Conservation (phyloP, 2,329 filamentous ascomycete species). For the Graphiopsis chlorocephala region DNA sequence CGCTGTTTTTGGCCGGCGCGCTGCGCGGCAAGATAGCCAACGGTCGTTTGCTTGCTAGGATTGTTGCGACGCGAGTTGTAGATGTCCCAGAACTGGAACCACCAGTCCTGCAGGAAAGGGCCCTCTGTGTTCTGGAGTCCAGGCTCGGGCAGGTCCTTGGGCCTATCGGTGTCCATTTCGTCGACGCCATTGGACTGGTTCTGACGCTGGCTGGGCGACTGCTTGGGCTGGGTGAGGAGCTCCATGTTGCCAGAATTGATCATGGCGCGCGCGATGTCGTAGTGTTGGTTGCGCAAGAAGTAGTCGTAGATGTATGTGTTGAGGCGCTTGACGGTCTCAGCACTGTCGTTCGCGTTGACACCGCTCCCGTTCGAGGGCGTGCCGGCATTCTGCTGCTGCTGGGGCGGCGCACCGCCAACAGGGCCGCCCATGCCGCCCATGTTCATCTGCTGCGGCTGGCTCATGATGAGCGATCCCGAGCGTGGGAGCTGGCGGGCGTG, state of each 20-base stretch:
- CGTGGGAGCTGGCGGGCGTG: constrained; percentile 2
- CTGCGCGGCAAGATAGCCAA: constrained; percentile 53
- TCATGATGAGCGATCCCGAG: constrained; percentile 41
- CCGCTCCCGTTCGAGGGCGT: constrained; percentile 29
- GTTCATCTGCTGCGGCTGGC: constrained; percentile 64
- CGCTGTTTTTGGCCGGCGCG: constrained; percentile 68
- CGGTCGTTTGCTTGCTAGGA: constrained; percentile 50
- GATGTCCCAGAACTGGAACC: constrained; percentile 95
- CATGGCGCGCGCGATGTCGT: constrained; percentile 75
- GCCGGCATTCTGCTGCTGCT: constrained; percentile 25
- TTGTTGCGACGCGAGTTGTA: constrained; percentile 72
- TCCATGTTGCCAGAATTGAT: constrained; percentile 49
- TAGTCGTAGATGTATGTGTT: constrained; percentile 93
- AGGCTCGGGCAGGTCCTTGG: constrained; percentile 75
- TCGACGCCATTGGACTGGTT: constrained; percentile 60
- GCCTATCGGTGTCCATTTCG: constrained; percentile 69
- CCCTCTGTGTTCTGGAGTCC: constrained; percentile 66
- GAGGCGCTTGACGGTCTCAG: constrained; percentile 61
- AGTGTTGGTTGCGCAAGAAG: constrained; percentile 81
- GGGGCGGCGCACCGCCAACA: constrained; percentile 59
- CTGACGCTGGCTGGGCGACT: constrained; percentile 61
- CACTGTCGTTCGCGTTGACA: constrained; percentile 21
- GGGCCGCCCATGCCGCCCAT: constrained; percentile 66
- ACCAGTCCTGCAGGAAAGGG: constrained; percentile 96
- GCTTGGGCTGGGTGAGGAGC: constrained; percentile 48